A percentile compares a stretch with the other conserved stretches of the same genome.
These are phyloP conservation scores for Xylaria scruposa DNA, from an alignment of 495 filamentous ascomycete species.

Conservation along the genomic window DNA sequence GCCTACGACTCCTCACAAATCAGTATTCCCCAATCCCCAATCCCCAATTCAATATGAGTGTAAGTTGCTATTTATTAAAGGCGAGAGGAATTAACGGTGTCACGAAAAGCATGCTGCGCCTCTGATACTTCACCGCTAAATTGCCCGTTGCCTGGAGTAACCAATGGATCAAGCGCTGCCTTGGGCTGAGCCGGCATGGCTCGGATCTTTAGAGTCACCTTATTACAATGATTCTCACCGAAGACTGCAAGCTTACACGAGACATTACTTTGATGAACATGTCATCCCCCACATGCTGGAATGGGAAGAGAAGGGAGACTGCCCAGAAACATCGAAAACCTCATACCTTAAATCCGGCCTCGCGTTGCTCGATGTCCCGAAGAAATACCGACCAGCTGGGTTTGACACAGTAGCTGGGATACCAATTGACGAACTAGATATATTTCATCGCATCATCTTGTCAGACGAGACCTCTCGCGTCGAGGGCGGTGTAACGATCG, in stretches of 20 bases:
- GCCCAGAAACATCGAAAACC: constrained; percentile 46
- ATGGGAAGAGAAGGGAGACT: constrained; percentile 55
- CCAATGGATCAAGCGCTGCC: constrained; percentile 28
- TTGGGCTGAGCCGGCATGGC: constrained; percentile 58
- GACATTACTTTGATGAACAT: constrained; percentile 65
- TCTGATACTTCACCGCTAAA: not conserved
- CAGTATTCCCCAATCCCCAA: not conserved
- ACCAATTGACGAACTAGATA: constrained; percentile 67
- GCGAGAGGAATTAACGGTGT: no score
- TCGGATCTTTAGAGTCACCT: constrained; percentile 48
- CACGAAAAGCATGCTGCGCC: not conserved
- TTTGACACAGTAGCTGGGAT: constrained; percentile 61
- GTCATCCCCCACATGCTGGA: constrained; percentile 62
- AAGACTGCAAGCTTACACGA: constrained; percentile 59
- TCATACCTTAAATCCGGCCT: constrained; percentile 41
- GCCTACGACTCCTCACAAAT: not conserved
- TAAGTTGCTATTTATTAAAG: not conserved
- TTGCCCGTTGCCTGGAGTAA: not conserved
- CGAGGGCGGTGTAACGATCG: constrained; percentile 48
- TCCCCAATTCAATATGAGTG: not conserved
- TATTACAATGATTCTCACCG: constrained; percentile 73
- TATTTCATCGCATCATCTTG: constrained; percentile 68
- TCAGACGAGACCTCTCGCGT: constrained; percentile 67
- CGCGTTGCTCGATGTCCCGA: constrained; percentile 16
- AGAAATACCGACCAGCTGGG: constrained; percentile 49